These are phyloP conservation scores for Xylariaceae sp. DNA, from an alignment of 2,329 filamentous ascomycete genomes.

Conservation along the genomic window DNA sequence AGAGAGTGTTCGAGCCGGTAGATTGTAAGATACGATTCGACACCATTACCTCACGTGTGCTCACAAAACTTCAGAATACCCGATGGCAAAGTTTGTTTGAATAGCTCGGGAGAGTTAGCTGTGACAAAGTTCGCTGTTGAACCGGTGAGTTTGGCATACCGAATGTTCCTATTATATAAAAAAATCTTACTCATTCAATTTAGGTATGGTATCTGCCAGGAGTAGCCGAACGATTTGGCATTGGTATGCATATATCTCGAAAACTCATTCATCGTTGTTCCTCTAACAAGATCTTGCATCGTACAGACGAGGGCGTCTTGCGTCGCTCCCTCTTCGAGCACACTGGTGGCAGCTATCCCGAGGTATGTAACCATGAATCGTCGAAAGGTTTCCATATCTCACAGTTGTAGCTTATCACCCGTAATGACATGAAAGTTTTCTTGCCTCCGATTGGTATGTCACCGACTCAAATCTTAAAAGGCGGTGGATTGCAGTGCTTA, in stretches of 20 bases:
- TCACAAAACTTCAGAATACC: constrained; percentile 52
- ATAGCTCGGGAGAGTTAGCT: constrained; percentile 82
- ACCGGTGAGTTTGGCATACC: constrained; percentile 66
- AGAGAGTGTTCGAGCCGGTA: constrained; percentile 80
- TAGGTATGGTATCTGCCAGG: constrained; percentile 82
- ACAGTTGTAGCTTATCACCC: constrained; percentile 74
- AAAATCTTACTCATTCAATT: constrained; percentile 8
- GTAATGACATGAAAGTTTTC: constrained; percentile 93
- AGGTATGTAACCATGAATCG: constrained; percentile 53
- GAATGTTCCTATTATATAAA: neutral
- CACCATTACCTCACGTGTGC: neutral
- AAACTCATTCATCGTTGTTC: neutral
- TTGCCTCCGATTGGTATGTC: constrained; percentile 82
- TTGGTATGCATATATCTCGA: constrained; percentile 60
- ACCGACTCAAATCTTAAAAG: neutral
- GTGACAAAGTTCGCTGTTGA: constrained; percentile 98
- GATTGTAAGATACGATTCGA: constrained; percentile 59
- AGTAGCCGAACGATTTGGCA: constrained; percentile 91
- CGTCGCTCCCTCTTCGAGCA: constrained; percentile 91
- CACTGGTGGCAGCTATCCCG: constrained; percentile 94
- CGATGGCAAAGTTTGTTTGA: constrained; percentile 91
- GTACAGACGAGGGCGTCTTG: constrained; percentile 79
- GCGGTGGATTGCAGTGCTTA: neutral
- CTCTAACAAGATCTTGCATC: constrained; percentile 13
- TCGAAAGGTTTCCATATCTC: constrained; percentile 25